These are phyloP conservation scores for Knoxdaviesia capensis DNA, from an alignment of 2,329 filamentous ascomycete genomes.

Conservation along the genomic window DNA sequence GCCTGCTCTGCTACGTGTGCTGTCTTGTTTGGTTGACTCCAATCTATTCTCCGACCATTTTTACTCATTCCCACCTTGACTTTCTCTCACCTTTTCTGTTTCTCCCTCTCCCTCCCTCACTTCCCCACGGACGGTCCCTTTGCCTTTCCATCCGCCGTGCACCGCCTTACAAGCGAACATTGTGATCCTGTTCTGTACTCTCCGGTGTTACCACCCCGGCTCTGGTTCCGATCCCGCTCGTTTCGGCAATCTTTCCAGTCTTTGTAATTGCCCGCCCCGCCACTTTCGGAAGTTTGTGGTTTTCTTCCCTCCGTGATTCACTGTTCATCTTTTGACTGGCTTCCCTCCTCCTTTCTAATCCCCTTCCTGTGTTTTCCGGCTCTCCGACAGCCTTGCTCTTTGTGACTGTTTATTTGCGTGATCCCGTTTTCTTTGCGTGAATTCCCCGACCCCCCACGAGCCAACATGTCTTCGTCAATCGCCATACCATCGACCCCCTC, in stretches of 20 bases:
- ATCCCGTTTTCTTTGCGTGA: not conserved
- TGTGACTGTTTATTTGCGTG: not conserved
- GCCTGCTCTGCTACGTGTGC: not conserved
- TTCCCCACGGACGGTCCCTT: not conserved
- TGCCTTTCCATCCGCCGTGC: not conserved
- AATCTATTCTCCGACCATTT: not conserved
- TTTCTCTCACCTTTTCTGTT: not conserved
- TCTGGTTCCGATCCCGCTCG: not conserved
- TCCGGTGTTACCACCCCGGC: not conserved
- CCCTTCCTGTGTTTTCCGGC: not conserved
- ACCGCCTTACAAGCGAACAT: too few species aligned
- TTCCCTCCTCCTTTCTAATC: not conserved
- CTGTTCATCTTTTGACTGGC: not conserved
- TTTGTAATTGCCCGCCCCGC: too few species aligned
- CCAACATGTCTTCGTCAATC: slow-evolving; percentile 46
- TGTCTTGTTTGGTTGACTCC: not conserved
- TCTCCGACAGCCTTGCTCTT: not conserved
- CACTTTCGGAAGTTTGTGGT: too few species aligned
- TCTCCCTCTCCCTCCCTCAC: not conserved
- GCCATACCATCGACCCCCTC: slow-evolving; percentile 34
- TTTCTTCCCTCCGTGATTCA: not conserved
- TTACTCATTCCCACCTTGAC: not conserved
- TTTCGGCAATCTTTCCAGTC: too few species aligned
- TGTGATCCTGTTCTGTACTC: not conserved
- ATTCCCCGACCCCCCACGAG: slow-evolving; percentile 2